phyloP scores from a whole-genome alignment of 1,139 yeast species.

The Blastobotrys persicus region DNA sequence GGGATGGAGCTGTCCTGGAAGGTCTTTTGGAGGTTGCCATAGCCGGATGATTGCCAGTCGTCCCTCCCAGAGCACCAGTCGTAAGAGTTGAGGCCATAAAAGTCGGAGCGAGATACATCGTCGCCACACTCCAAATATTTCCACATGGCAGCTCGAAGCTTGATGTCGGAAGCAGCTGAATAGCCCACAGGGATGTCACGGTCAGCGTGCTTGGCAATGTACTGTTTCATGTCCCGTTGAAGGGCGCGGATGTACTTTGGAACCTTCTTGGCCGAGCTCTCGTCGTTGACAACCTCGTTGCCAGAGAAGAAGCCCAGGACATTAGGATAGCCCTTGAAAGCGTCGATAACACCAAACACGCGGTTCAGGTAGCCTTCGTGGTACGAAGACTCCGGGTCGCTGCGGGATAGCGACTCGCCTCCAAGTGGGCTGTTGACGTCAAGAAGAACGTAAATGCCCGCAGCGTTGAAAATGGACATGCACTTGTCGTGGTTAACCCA shows the following conservation, averaged over 20 bases:
- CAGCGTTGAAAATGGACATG: conserved; percentile 80
- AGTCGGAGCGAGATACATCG: conserved; percentile 70
- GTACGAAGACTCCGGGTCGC: conserved; percentile 69
- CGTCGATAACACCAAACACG: conserved; percentile 79
- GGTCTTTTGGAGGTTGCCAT: conserved; percentile 57
- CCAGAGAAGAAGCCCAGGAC: conserved; percentile 91
- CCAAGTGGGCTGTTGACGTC: conserved; percentile 80
- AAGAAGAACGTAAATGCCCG: conserved; percentile 82
- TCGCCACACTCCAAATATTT: conserved; percentile 75
- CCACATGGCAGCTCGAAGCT: conserved; percentile 70
- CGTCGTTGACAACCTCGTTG: conserved; percentile 87
- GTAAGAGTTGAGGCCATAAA: conserved; percentile 88
- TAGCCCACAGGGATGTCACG: conserved; percentile 88
- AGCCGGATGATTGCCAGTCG: conserved; percentile 68
- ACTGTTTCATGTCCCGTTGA: conserved; percentile 84
- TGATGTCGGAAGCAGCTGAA: conserved; percentile 82
- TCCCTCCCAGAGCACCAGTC: conserved; percentile 78
- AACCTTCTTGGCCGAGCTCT: conserved; percentile 53
- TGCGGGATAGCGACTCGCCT: conserved; percentile 68
- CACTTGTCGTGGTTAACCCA: conserved; percentile 79
- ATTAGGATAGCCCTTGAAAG: conserved; percentile 78
- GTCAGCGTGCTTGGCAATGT: conserved; percentile 63
- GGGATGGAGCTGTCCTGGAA: conserved; percentile 74
- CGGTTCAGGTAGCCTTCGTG: conserved; percentile 63
- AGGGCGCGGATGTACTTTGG: conserved; percentile 84